Evolutionary conservation across 805 yeast genomes (phyloP).

Genomic region (Teunomyces barrocoloradensis): DNA sequence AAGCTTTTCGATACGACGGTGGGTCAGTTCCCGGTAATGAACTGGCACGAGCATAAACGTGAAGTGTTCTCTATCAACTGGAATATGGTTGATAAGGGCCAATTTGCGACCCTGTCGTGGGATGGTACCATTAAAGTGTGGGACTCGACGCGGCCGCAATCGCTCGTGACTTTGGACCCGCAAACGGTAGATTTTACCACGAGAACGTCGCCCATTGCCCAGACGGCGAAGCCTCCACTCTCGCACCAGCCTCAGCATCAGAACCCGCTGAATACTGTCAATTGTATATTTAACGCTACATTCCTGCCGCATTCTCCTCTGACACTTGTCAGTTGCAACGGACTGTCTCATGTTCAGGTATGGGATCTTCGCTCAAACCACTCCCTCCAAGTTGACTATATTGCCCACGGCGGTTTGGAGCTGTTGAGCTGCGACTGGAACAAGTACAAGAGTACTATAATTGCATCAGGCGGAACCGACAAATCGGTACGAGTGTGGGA

Average conservation of each 20-base stretch:
- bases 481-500: conserved; percentile 86
- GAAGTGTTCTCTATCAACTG: conserved; percentile 75
- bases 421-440: conserved; percentile 84
- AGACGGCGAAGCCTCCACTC: conserved; percentile 23
- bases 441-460: conserved; percentile 73
- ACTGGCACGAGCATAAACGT: conserved; percentile 71
- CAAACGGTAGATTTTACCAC: conserved; percentile 25
- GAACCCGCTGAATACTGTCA: conserved; percentile 35
- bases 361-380: conserved; percentile 78
- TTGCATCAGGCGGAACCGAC: conserved; percentile 94
- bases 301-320: conserved; percentile 85
- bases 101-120: conserved; percentile 83
- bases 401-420: conserved; percentile 81
- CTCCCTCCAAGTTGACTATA: conserved; percentile 57
- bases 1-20: conserved; percentile 76
- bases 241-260: conserved; percentile 35
- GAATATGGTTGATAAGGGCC: conserved; percentile 66
- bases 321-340: conserved; percentile 66
- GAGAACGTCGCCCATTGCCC: conserved; percentile 21
- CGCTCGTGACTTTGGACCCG: conserved; percentile 54
- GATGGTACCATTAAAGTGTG: conserved; percentile 84
- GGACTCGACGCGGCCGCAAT: conserved; percentile 59
- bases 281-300: conserved; percentile 75
- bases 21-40: conserved; percentile 66
- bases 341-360: conserved; percentile 67